Evolutionary conservation across 2,329 filamentous ascomycete species (phyloP).

Genomic region (Aureobasidium sp.): DNA sequence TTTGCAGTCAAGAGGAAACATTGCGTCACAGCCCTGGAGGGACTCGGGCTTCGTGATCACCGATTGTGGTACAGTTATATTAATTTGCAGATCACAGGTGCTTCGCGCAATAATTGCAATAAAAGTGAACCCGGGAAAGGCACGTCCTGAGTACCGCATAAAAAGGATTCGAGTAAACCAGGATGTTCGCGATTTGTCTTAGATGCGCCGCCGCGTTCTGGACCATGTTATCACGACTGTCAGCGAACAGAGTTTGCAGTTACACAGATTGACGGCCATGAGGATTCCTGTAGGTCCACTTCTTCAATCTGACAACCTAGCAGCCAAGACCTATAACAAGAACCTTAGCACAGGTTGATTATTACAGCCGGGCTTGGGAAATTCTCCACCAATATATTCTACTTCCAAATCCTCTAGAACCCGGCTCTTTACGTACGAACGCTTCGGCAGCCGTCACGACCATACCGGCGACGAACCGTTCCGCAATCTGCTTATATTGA

Average conservation of each 20-base stretch:
- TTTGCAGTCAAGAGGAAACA: background rate
- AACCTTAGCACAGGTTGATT: background rate
- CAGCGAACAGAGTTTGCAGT: background rate
- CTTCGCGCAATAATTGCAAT: slow-evolving; percentile 3
- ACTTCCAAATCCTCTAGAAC: background rate
- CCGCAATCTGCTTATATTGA: slow-evolving; percentile 5
- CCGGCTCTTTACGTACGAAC: background rate
- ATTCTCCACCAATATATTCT: background rate
- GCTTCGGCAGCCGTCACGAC: background rate
- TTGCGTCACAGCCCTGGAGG: slow-evolving; percentile 1
- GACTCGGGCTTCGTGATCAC: background rate
- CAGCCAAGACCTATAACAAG: background rate
- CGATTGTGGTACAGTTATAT: slow-evolving; percentile 7
- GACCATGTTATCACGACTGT: background rate
- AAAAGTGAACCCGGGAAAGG: background rate
- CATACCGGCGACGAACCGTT: background rate
- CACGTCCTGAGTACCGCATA: background rate
- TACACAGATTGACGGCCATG: background rate
- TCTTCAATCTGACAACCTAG: background rate
- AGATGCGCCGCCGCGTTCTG: background rate
- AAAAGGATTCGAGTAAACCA: background rate
- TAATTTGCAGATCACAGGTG: slow-evolving; percentile 4
- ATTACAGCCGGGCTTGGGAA: background rate
- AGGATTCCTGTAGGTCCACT: background rate
- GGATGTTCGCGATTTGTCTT: background rate